A percentile compares a stretch with the other conserved stretches of the same genome.
Evolutionary conservation across 495 filamentous ascomycete species (phyloP).

Genomic region (Tuber melanosporum): DNA sequence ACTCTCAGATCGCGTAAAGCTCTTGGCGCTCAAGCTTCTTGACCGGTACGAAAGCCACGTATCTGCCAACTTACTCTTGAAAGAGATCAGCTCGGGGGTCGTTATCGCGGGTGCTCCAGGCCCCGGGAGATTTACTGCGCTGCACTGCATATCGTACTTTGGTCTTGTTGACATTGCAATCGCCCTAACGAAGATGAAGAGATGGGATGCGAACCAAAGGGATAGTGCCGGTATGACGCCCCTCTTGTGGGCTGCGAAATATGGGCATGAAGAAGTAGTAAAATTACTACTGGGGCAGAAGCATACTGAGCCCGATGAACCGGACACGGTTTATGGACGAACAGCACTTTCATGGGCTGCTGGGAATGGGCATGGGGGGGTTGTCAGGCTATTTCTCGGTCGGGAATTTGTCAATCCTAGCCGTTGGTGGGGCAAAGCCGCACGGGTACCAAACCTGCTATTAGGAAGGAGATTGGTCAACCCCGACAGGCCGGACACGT

Average conservation of each 20-base stretch:
- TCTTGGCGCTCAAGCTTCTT: neutral
- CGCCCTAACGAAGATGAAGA: neutral
- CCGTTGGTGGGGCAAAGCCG: neutral
- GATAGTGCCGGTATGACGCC: neutral
- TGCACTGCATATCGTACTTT: neutral
- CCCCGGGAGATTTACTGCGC: neutral
- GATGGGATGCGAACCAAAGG: neutral
- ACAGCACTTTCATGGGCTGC: neutral
- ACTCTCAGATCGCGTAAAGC: neutral
- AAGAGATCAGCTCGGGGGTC: neutral
- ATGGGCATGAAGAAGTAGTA: neutral
- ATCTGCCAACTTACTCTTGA: neutral
- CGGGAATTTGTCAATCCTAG: neutral
- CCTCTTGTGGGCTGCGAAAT: neutral
- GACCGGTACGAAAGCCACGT: neutral
- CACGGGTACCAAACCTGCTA: neutral
- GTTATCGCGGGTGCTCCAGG: neutral
- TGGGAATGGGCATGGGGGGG: neutral
- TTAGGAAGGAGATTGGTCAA: neutral
- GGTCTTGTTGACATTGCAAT: neutral
- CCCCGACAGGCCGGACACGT: neutral
- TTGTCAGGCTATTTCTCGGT: neutral
- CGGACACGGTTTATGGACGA: slow-evolving; percentile 1
- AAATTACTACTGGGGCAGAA: neutral
- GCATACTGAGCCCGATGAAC: neutral